These are phyloP conservation scores for Silene noctiflora DNA, from an alignment of 179 eudicot species.

Conservation along the genomic window DNA sequence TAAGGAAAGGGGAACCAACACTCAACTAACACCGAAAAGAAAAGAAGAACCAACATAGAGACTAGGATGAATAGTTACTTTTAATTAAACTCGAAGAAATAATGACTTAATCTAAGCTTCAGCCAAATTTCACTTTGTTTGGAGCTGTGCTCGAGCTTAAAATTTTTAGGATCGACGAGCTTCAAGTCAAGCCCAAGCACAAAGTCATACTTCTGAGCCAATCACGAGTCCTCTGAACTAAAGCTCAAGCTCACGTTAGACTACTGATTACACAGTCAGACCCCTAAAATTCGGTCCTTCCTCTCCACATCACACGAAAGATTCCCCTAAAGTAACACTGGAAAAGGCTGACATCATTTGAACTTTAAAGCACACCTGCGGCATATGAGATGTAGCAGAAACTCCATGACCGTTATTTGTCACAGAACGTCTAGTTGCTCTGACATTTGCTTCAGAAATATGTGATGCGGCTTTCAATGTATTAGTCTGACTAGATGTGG, in stretches of 20 bases:
- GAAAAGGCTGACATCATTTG: neutral
- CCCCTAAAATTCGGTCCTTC: neutral
- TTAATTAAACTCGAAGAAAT: neutral
- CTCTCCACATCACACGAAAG: neutral
- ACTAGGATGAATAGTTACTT: no score
- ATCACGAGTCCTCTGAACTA: neutral
- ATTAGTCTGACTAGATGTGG: constrained; percentile 42
- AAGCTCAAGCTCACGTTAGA: neutral
- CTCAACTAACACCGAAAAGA: no score
- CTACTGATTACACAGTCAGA: neutral
- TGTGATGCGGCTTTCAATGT: constrained; percentile 42
- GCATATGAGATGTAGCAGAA: constrained; percentile 38
- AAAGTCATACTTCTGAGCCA: neutral
- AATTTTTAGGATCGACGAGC: neutral
- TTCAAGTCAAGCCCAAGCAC: neutral
- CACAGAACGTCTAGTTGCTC: constrained; percentile 47
- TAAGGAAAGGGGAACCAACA: no score
- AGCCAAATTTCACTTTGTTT: neutral
- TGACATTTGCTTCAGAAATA: constrained; percentile 40
- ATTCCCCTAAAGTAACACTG: neutral
- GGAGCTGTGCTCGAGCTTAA: neutral
- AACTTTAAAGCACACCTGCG: constrained; percentile 44
- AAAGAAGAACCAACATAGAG: no score
- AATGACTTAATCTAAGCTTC: neutral
- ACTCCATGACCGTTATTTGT: constrained; percentile 34